Base-by-base conservation (phyloP, 2,329 filamentous ascomycete species). In the Cladophialophora psammophila region DNA sequence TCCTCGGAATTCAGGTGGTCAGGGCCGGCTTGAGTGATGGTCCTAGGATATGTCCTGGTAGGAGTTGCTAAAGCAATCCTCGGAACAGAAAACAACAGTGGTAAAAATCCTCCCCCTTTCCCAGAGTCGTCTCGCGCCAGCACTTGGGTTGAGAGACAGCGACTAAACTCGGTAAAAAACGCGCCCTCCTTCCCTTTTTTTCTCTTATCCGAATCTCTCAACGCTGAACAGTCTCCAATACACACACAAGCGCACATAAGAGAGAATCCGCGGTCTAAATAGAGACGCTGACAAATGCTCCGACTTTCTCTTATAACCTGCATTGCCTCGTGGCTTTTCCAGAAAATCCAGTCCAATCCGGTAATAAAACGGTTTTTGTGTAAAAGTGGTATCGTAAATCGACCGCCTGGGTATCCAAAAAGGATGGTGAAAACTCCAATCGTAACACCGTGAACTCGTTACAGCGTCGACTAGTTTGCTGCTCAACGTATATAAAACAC, bases 121-220 rank as follows among this genome's bases (percentile, higher is more conserved):
- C n/a, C 45, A 20, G 60, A 26, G 60, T 69, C 65, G 12, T 66
- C 68, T 69, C 68, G 48, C 48, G 62, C 68, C 68, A 69, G 68
- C 68, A 67, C 68, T 69, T 69, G 68, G 68, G 20, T 58, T 65
- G 68, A 69, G 68, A 36, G 65, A 69, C 65, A 63, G 52, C n/a
- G 35, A 55, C 59, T 20, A 63, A 45, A 36, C 32, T 52, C 38
- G 53, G 31, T 20, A 5, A 34, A 59, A 59, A 54, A 57, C 57
- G 61, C 61, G 64, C 65, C 59, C 42, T 64, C 58, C 59, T 45
- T 34, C 42, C 40, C 26, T n/a, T 35, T 52, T 58, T 61, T 65
- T 63, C 45, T 67, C 42, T 50, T 54, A 20, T 34, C 34, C 52
- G 20, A 36, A 15, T 50, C 34, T 57, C 40, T 52, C 61, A 45